Evolutionary conservation across 805 yeast species (phyloP).

Genomic region (Zygosaccharomyces pseudorouxii): DNA sequence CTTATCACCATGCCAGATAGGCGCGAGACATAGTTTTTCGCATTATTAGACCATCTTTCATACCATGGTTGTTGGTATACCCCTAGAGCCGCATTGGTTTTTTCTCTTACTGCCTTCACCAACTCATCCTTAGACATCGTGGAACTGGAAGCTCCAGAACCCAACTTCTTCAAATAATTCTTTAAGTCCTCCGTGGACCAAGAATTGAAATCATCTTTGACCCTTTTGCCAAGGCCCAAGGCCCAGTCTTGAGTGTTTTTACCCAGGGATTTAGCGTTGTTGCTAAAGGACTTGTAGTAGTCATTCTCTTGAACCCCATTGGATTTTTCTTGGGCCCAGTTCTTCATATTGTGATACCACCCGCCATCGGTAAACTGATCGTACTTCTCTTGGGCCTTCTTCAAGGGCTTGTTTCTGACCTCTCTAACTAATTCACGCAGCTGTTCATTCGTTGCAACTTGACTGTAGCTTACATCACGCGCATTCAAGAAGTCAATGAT

Average conservation of each 20-base stretch:
- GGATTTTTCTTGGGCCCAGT: constrained; percentile 35
- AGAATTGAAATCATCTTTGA: constrained; percentile 33
- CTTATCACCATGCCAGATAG: neutral
- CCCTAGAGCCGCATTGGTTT: constrained; percentile 39
- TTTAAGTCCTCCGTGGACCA: constrained; percentile 44
- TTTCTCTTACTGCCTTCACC: constrained; percentile 38
- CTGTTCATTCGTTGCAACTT: constrained; percentile 39
- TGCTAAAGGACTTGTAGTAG: constrained; percentile 12
- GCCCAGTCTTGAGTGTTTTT: constrained; percentile 19
- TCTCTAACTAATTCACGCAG: constrained; percentile 39
- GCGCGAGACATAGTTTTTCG: constrained; percentile 3
- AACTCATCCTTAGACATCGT: constrained; percentile 34
- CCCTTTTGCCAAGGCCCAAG: constrained; percentile 14
- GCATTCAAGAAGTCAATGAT: constrained; percentile 40
- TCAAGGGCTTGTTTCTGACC: constrained; percentile 37
- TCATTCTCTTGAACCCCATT: constrained; percentile 14
- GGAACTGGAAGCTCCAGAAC: constrained; percentile 32
- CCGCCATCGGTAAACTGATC: constrained; percentile 37
- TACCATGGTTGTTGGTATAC: constrained; percentile 22
- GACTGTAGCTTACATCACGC: constrained; percentile 39
- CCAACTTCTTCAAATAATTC: constrained; percentile 41
- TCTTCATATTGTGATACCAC: constrained; percentile 37
- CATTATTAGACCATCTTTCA: constrained; percentile 23
- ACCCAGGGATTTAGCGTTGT: constrained; percentile 10
- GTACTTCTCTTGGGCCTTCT: constrained; percentile 25